phyloP scores from a whole-genome alignment of 2,329 filamentous ascomycete species.

The Leptoxyphium fumago region DNA sequence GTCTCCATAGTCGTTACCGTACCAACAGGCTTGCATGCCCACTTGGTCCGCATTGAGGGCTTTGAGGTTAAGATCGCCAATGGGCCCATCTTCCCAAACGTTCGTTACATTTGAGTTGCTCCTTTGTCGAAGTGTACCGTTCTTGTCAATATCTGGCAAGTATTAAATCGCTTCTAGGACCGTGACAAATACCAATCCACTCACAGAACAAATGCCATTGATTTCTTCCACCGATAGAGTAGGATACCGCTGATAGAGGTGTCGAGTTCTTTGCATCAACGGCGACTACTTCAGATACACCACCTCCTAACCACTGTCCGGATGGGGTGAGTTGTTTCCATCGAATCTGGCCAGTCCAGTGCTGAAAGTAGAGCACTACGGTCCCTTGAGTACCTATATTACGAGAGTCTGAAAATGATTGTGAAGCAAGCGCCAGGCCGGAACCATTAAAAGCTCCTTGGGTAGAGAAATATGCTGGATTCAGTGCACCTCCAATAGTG shows the following conservation, averaged over 20 bases:
- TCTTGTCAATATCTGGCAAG: conserved; percentile 23
- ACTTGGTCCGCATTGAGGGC: conserved; percentile 19
- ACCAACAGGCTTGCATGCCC: conserved; percentile 26
- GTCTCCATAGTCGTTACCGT: conserved; percentile 22
- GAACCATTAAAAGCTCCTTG: conserved; percentile 33
- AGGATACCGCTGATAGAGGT: conserved; percentile 29
- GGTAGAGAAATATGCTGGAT: conserved; percentile 23
- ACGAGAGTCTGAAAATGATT: conserved; percentile 22
- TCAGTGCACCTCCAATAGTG: conserved; percentile 25
- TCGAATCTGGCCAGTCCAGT: conserved; percentile 28
- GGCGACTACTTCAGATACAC: conserved; percentile 24
- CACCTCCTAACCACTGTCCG: conserved; percentile 26
- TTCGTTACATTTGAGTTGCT: conserved; percentile 12
- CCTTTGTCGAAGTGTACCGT: conserved; percentile 25
- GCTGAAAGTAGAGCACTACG: conserved; percentile 31
- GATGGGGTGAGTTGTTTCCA: conserved; percentile 23
- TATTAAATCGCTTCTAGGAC: background rate
- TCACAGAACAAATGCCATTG: conserved; percentile 22
- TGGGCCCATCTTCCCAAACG: conserved; percentile 25
- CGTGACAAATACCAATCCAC: background rate
- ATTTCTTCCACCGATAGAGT: conserved; percentile 20
- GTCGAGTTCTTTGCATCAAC: conserved; percentile 30
- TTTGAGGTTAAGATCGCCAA: conserved; percentile 17
- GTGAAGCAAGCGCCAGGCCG: conserved; percentile 30
- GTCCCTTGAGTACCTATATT: conserved; percentile 21